These are phyloP conservation scores for Pseudogymnoascus sp. DNA, from an alignment of 2,329 filamentous ascomycete genomes.

Conservation along the genomic window DNA sequence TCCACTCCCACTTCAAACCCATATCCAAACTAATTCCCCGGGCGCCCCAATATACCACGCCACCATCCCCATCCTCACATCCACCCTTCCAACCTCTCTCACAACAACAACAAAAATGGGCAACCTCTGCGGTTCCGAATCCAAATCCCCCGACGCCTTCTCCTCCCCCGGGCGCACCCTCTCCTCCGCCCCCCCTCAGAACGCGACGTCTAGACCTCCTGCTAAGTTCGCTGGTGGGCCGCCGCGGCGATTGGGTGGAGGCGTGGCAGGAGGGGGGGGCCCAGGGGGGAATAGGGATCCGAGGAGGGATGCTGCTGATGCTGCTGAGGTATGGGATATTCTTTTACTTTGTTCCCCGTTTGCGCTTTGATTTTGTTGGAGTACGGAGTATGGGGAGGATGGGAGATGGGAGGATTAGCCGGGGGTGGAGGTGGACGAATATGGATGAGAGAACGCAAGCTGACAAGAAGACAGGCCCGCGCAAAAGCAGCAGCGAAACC, in stretches of 20 bases:
- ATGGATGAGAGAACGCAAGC: neutral
- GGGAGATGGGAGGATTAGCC: no score
- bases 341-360: neutral
- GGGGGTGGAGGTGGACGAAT: no score
- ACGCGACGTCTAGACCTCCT: conserved; percentile 10
- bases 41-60: conserved; percentile 41
- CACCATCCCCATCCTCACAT: conserved; percentile 58
- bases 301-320: conserved; percentile 63
- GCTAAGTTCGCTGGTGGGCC: conserved; percentile 44
- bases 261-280: conserved; percentile 18
- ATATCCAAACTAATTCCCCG: neutral
- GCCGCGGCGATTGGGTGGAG: conserved; percentile 55
- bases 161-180: conserved; percentile 5
- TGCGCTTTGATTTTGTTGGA: neutral
- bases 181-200: conserved; percentile 12
- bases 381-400: neutral
- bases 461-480: conserved; percentile 47
- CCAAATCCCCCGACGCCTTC: neutral
- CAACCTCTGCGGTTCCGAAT: conserved; percentile 6
- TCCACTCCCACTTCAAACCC: neutral
- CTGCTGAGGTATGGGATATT: conserved; percentile 63
- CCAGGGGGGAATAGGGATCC: conserved; percentile 48
- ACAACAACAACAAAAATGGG: conserved; percentile 9
- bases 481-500: conserved; percentile 48
- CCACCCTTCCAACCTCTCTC: conserved; percentile 24